Percentiles rank a stretch among this genome's conserved stretches.
Evolutionary conservation across 2,329 filamentous ascomycete species (phyloP).

Genomic region (Didymosphaeria variabile): DNA sequence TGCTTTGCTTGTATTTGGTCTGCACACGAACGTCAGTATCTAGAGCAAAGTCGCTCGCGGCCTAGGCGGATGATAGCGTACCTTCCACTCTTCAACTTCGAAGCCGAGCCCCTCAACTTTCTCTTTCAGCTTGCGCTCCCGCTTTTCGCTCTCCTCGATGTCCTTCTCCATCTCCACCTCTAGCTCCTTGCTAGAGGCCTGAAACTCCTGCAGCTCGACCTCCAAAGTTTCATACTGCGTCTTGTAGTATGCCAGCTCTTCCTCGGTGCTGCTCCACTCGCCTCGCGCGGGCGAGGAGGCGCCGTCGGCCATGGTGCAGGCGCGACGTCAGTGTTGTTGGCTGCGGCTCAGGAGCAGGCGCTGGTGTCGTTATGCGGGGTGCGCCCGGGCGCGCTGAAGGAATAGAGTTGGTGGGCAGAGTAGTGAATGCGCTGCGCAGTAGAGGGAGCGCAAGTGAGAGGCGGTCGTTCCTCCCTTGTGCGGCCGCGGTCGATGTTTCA

Average conservation of each 20-base stretch:
- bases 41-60: neutral
- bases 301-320: conserved; percentile 42
- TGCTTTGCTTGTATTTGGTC: conserved; percentile 96
- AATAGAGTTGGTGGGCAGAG: conserved; percentile 16
- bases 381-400: conserved; percentile 19
- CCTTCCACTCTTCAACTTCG: conserved; percentile 99
- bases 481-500: conserved; percentile 33
- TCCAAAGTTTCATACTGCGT: conserved; percentile 92
- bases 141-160: conserved; percentile 92
- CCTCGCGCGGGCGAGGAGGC: conserved; percentile 44
- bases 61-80: conserved; percentile 54
- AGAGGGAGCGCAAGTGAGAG: conserved; percentile 15
- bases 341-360: conserved; percentile 32
- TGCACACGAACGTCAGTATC: conserved; percentile 50
- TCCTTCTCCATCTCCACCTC: conserved; percentile 96
- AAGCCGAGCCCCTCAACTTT: conserved; percentile 86
- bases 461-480: conserved; percentile 11
- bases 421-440: conserved; percentile 17
- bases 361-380: conserved; percentile 30
- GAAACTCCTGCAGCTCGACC: conserved; percentile 90
- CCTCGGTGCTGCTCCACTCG: conserved; percentile 61
- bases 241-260: conserved; percentile 94
- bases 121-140: conserved; percentile 84
- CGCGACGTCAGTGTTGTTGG: conserved; percentile 26
- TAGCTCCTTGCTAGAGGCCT: conserved; percentile 90